Evolutionary conservation across 805 yeast genomes (phyloP), one percentile per base, ranked within the genome.

Genomic region (Yarrowia bubula): DNA sequence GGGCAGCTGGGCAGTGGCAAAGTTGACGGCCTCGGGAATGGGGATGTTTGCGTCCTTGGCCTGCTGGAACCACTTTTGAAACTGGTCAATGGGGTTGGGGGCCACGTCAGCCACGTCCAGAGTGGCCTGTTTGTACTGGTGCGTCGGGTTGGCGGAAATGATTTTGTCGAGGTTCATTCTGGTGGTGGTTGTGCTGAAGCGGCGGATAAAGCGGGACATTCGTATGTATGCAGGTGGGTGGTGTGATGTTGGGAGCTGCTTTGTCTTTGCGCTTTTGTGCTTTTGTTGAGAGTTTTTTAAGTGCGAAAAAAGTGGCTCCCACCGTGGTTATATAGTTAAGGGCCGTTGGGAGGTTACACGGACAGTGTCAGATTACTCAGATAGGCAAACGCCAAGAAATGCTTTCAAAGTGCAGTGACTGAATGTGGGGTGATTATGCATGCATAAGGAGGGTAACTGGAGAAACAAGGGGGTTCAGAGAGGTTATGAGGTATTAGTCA

Each of bases 1-100:
- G 8, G 98, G 98, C 67, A 92, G 78, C 66, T 84, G 81, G 0
- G 96, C 96, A 2, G 99, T 92, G 8, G 98, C 84, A n/a, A 95
- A 84, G 15, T 87, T 89, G n/a, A 85, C 80, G 1, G 92, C 83
- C 74, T 95, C 99, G 1, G 97, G 96, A 53, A 91, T 78, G 18
- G 80, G 79, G 69, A 89, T 87, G 46, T 76, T 70, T 39, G 80
- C 78, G 4, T 79, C 78, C 60, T 80, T 78, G 17, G 97, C 97
- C 44, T 89, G 90, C 14, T 84, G 78, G 73, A 90, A 95, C 99
- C 99, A 95, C 63, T 77, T 75, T 67, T 86, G 84, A 78, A 95
- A 95, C 75, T 91, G 96, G 9, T 77, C 78, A 17, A 90, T 84
- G 22, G 98, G 98, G 68, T 84, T 83, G 7, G 74, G 46, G 11